Conservation (phyloP, 345 rosid species). For the Leavenworthia alabamica region DNA sequence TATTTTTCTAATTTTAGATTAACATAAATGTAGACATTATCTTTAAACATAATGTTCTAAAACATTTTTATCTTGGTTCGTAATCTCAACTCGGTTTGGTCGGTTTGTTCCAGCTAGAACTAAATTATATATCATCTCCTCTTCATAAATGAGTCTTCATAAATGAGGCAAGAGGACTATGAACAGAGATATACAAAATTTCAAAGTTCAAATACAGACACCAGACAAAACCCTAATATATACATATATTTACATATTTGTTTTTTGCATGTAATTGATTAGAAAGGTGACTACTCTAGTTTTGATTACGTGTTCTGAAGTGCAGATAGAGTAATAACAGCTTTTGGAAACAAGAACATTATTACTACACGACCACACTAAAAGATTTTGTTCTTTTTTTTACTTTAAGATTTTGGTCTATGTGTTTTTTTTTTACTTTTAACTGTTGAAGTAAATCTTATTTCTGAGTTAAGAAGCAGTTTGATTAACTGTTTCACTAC, state of each 20-base stretch:
- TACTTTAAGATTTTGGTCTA: conserved; percentile 13
- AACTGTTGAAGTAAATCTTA: conserved; percentile 20
- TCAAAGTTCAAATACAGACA: conserved; percentile 1
- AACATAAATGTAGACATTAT: no score
- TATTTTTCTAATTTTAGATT: no score
- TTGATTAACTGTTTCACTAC: conserved; percentile 19
- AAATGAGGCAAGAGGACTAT: conserved; percentile 9
- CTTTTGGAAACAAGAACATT: conserved; percentile 17
- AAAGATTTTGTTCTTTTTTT: conserved; percentile 4
- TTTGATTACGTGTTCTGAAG: conserved; percentile 7
- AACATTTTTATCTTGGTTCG: no score
- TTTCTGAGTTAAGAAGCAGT: conserved; percentile 10
- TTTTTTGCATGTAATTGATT: conserved; percentile 25
- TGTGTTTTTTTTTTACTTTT: conserved; percentile 14
- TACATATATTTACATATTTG: background rate
- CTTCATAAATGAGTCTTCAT: no score
- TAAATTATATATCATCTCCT: background rate
- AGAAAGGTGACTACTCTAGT: conserved; percentile 20
- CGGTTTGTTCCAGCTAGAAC: background rate
- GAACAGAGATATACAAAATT: background rate
- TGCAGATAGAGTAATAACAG: conserved; percentile 19
- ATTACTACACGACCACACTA: conserved; percentile 9
- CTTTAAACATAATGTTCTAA: no score
- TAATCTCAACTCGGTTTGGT: no score
- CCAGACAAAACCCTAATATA: background rate